phyloP scores from a whole-genome alignment of 345 rosid genomes.

The Lenwebbia sp. region DNA sequence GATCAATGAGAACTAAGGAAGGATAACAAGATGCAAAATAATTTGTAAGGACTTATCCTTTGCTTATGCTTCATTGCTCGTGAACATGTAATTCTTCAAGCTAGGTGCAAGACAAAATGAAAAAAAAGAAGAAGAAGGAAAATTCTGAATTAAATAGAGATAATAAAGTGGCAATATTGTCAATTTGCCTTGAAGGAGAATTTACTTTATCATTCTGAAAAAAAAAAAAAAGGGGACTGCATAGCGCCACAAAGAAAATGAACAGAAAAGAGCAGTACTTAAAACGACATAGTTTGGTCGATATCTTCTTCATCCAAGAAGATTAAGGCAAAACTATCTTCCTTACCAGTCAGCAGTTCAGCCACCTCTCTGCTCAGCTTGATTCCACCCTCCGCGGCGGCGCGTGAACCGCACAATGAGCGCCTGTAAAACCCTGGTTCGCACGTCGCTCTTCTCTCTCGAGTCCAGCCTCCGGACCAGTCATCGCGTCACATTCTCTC shows the following conservation, averaged over 20 bases:
- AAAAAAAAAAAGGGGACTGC: too few species aligned
- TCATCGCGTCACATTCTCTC: conserved; percentile 4
- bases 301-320: neutral
- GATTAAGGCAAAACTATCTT: neutral
- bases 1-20: neutral
- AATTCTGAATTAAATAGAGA: neutral
- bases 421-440: conserved; percentile 38
- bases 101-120: neutral
- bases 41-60: neutral
- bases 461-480: conserved; percentile 9
- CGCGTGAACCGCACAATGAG: conserved; percentile 24
- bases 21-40: rapidly evolving
- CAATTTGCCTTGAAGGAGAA: neutral
- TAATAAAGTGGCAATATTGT: neutral
- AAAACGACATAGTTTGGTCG: neutral
- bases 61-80: rapidly evolving
- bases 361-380: neutral
- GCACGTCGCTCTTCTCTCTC: conserved; percentile 21
- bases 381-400: neutral
- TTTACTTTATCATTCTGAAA: too few species aligned
- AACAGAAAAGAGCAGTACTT: neutral
- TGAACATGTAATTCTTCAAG: neutral
- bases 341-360: neutral
- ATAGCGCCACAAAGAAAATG: neutral
- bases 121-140: rapidly evolving